Base-by-base conservation (phyloP, 1,139 yeast genomes). In the Kluyveromyces sp. region DNA sequence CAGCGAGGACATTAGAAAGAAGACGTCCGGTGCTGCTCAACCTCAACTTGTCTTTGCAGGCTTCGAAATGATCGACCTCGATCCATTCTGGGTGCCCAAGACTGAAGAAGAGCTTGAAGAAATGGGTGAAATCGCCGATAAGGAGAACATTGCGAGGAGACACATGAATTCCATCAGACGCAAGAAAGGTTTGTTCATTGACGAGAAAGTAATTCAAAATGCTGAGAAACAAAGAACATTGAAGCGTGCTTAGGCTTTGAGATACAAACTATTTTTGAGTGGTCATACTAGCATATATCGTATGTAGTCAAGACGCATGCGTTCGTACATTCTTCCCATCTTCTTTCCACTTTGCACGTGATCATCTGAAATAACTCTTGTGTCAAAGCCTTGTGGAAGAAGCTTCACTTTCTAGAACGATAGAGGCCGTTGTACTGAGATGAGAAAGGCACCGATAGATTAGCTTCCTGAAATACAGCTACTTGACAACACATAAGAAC, bases 61-160 rank as follows among this genome's bases (percentile, higher is more conserved):
- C 1, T 94, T 76, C 62, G 94, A 88, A 56, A 69, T 81, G 50
- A 75, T 89, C 42, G 95, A 87, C 49, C 77, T 84, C 52, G 97
- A 94, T 68, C 99, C 99, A 33, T 94, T 83, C 71, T 94, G 99
- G 99, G 95, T 92, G 11, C 98, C 99, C n/a, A 86, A 92, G 4
- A 94, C 98, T 0, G 96, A 86, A 56, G 97, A 88, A 62, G 98
- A 94, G 61, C 67, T 92, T 40, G 98, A 92, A 60, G 95, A 88
- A 48, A 69, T 86, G 40, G 99, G 98, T 25, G 96, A 87, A 52
- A 75, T 78, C 53, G 96, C 96, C 0, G 98, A 94, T 56, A 76
- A 86, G 56, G 97, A 88, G 56, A 92, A 92, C 58, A 71, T 88
- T 47, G 97, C 96, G 0, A 75, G 94, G 61, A 71, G 74, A 55